Evolutionary conservation across 2,329 filamentous ascomycete species (phyloP), one percentile per base, ranked within the genome.

Genomic region (Fusarium sp.): DNA sequence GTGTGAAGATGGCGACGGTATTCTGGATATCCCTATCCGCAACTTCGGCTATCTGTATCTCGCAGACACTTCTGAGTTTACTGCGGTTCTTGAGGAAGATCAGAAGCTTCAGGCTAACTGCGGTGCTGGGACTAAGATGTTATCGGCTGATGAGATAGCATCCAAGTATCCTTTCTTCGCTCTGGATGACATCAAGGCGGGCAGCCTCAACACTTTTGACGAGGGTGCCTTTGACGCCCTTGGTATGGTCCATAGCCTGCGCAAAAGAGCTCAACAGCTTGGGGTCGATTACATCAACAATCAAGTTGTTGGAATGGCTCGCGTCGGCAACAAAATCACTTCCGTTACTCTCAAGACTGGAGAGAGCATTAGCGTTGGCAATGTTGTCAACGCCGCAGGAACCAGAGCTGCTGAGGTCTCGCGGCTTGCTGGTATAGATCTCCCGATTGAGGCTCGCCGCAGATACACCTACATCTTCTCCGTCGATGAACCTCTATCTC

Each of bases 1-100:
- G 17, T 68, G 45, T 5, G 45, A 47, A 31, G 61, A 52, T 4
- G 45, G 8, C 22, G 59, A 64, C 12, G 41, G 28, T 9, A 48
- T 71, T 18, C 55, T 41, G 0, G n/a, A 69, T 4, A 69, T 71
- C 1, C 56, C 69, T 6, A 62, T 69, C 24, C 69, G 65, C 8
- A 65, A 49, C 24, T 71, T 71, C 20, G 65, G 65, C 10, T 62
- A 71, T 44, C 24, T 71, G 5, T 71, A 71, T n/a, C 69, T 71
- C 42, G 60, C 69, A 0, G 55, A 62, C 7, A 71, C 13, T 18
- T 17, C 38, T 18, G 59, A 57, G 4, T 71, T 65, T 38, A 24
- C 69, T 28, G 24, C 18, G 0, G 63, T 42, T 47, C 52, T 71
- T 7, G 42, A 66, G 28, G 7, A 69, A 22, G 65, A 62, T 12